These are phyloP conservation scores for Avena sativa DNA, from an alignment of 176 grass and related monocot species.

Conservation along the genomic window DNA sequence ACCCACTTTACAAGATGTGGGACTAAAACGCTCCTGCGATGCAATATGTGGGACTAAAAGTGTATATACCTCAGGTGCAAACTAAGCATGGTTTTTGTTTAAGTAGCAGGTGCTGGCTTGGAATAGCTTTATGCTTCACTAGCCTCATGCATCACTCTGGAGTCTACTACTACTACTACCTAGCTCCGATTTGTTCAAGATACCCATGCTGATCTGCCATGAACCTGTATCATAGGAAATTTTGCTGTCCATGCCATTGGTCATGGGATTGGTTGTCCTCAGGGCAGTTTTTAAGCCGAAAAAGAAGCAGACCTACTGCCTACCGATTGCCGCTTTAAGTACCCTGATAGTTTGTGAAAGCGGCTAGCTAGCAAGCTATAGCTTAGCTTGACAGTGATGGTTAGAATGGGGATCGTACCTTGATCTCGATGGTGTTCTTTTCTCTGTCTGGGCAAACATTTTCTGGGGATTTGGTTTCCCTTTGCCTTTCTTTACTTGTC, in stretches of 20 bases:
- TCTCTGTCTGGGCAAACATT: conserved; percentile 32
- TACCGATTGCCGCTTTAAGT: conserved; percentile 47
- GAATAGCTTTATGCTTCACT: not conserved
- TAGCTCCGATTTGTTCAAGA: conserved; percentile 33
- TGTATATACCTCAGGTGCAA: no score
- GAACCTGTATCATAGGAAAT: not conserved
- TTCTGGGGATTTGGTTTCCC: conserved; percentile 32
- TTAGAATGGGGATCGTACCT: conserved; percentile 38
- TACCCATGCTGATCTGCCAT: conserved; percentile 15
- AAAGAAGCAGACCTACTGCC: conserved; percentile 35
- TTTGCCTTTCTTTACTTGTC: conserved; percentile 19
- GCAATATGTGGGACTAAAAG: no score
- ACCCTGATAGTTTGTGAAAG: conserved; percentile 61
- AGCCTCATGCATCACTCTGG: conserved; percentile 43
- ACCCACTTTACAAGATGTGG: no score
- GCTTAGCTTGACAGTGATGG: conserved; percentile 33
- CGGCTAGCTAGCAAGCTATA: conserved; percentile 18
- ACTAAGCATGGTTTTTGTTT: conserved; percentile 1
- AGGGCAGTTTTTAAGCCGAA: conserved; percentile 26
- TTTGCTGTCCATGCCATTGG: conserved; percentile 13
- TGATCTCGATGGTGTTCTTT: conserved; percentile 32
- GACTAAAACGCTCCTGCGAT: no score
- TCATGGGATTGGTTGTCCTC: conserved; percentile 30
- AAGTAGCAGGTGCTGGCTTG: not conserved
- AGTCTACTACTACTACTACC: not conserved